These are phyloP conservation scores for Metschnikowia hibisci DNA, from an alignment of 805 yeast genomes.

Conservation along the genomic window DNA sequence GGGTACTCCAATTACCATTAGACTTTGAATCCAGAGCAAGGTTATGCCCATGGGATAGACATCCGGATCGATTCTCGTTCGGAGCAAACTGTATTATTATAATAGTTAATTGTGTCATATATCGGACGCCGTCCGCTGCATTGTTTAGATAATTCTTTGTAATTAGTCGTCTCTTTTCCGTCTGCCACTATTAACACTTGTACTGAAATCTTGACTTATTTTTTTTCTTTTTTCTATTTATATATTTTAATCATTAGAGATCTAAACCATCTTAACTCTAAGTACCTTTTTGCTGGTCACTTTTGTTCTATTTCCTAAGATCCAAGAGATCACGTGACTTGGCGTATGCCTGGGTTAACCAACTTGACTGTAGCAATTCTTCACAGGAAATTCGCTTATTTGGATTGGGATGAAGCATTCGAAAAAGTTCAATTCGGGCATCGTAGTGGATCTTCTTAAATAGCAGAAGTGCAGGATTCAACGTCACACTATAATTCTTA, in stretches of 20 bases:
- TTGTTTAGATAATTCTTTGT: background rate
- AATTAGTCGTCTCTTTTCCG: background rate
- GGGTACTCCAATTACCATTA: slow-evolving; percentile 34
- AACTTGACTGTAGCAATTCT: slow-evolving; percentile 26
- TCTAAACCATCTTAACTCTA: no score
- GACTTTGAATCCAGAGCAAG: background rate
- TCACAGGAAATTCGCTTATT: slow-evolving; percentile 22
- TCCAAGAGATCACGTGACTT: slow-evolving; percentile 33
- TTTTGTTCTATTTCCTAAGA: slow-evolving; percentile 10
- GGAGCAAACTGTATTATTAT: slow-evolving; percentile 2
- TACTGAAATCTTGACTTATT: no score
- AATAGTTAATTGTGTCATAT: slow-evolving; percentile 6
- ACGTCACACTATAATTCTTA: slow-evolving; percentile 12
- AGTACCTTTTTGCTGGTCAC: no score
- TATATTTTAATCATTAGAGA: no score
- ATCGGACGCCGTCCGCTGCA: slow-evolving; percentile 3
- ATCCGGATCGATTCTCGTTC: background rate
- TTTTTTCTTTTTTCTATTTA: no score
- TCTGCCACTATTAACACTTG: background rate
- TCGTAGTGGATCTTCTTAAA: slow-evolving; percentile 38
- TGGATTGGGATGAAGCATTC: slow-evolving; percentile 32
- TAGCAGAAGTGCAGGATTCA: slow-evolving; percentile 31
- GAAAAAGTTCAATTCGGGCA: slow-evolving; percentile 29
- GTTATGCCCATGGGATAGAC: no score
- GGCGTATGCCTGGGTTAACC: slow-evolving; percentile 40